Base-by-base conservation (phyloP, 2,329 filamentous ascomycete species). In the Macrophomina pseudophaseolina region DNA sequence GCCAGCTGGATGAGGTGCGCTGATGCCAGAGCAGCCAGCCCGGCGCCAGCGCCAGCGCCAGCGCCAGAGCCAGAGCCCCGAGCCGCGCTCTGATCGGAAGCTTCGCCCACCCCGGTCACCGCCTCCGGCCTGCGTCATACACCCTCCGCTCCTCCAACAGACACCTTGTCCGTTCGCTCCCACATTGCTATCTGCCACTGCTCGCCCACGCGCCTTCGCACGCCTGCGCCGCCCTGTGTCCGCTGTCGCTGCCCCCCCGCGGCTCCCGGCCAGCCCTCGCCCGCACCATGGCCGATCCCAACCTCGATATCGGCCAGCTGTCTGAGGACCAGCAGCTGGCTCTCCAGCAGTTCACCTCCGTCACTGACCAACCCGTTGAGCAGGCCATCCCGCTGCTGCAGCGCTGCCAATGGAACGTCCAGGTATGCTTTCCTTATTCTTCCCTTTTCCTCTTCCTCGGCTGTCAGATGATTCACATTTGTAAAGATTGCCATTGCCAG, bases 361-460 rank as follows among this genome's bases (percentile, higher is more conserved):
- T 99, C 60, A 98, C 95, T 32, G 89, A 94, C 72, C 93, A 97
- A 79, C 90, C 93, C 28, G 78, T 88, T 52, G 85, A 88, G 51
- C 88, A 92, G 67, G 93, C 95, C 1, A 84, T 97, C 58, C 88
- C 92, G 1, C 79, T 99, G 4, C 84, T 99, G 1, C 87, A 90
- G 71, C 85, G 93, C 69, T 97, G 93, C 66, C 90, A 98, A 83
- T 99, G 95, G 95, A 99, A 98, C 75, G 91, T 97, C 0, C 91
- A 94, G 83, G 92, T 93, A 79, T 44, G 80, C 68, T 16, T 7
- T 53, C 48, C 48, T 33, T 49, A 5, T n/a, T 35, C 12, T 32
- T n/a, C 46, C 51, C 11, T 46, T 7, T 44, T 49, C 1, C 11
- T n/a, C n/a, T 12, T 23, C n/a, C 18, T 64, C 65, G 28, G 35